Evolutionary conservation across 2,329 filamentous ascomycete species (phyloP).

Genomic region (Aureobasidium pullulans): DNA sequence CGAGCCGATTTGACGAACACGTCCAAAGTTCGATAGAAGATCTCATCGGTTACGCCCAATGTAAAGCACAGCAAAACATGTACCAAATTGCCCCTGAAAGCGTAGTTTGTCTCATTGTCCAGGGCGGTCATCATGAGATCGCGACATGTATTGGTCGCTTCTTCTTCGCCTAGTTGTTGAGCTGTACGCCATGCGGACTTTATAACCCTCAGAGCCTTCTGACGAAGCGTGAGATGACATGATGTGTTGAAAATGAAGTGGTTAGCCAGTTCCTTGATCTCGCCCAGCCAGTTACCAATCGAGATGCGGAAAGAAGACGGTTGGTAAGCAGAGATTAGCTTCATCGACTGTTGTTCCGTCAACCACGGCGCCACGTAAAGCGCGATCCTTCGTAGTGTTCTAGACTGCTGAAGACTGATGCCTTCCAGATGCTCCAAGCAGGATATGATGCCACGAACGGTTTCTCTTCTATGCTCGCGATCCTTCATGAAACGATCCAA

Average conservation of each 20-base stretch:
- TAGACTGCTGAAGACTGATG: conserved; percentile 4
- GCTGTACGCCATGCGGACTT: conserved; percentile 3
- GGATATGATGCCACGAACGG: neutral
- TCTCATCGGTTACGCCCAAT: neutral
- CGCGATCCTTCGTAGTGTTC: conserved; percentile 4
- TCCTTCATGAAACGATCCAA: conserved; percentile 7
- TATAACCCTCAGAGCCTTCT: conserved; percentile 9
- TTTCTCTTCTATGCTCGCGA: neutral
- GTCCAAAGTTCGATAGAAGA: conserved; percentile 1
- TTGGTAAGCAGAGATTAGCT: conserved; percentile 12
- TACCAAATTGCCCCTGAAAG: conserved; percentile 7
- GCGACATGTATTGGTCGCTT: conserved; percentile 5
- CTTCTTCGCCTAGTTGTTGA: conserved; percentile 10
- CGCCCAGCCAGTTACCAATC: conserved; percentile 11
- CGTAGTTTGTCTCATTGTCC: conserved; percentile 6
- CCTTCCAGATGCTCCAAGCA: conserved; percentile 3
- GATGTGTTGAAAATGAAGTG: conserved; percentile 3
- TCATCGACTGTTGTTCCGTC: conserved; percentile 3
- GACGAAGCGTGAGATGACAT: neutral
- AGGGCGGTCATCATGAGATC: conserved; percentile 1
- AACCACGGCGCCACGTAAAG: conserved; percentile 4
- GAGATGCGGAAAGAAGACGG: conserved; percentile 12
- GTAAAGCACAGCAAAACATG: conserved; percentile 4
- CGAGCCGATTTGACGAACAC: conserved; percentile 7
- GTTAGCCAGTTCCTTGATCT: conserved; percentile 9